These are phyloP conservation scores for Kwoniella botswanensis DNA, from an alignment of 768 basidiomycete species.

Conservation along the genomic window DNA sequence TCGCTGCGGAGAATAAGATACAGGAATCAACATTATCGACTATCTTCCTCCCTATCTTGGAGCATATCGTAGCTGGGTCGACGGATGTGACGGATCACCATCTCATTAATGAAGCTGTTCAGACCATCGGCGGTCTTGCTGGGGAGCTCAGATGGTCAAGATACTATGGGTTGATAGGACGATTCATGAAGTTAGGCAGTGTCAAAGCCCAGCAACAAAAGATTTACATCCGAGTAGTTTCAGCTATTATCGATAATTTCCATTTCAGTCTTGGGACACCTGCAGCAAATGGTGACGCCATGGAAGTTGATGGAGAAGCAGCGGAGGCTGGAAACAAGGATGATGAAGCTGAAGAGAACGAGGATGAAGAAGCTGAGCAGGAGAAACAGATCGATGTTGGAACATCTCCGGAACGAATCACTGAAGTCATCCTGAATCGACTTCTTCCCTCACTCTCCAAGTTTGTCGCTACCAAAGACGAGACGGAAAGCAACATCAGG, in stretches of 20 bases:
- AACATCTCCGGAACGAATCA: conserved; percentile 60
- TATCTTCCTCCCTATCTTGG: conserved; percentile 83
- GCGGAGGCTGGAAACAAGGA: conserved; percentile 52
- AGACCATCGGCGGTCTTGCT: conserved; percentile 76
- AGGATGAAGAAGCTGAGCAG: conserved; percentile 24
- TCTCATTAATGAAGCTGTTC: conserved; percentile 86
- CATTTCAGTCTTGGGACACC: conserved; percentile 67
- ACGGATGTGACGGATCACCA: conserved; percentile 71
- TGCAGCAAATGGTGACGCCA: conserved; percentile 64
- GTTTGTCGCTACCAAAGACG: conserved; percentile 82
- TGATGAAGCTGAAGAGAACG: conserved; percentile 39
- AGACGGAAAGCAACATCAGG: conserved; percentile 80
- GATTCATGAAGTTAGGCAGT: conserved; percentile 70
- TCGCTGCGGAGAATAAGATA: conserved; percentile 70
- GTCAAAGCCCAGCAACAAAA: conserved; percentile 73
- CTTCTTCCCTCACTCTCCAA: conserved; percentile 79
- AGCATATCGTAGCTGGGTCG: conserved; percentile 74
- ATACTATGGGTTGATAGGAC: conserved; percentile 78
- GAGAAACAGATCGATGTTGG: conserved; percentile 19
- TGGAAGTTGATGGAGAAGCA: conserved; percentile 20
- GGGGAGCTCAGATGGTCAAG: conserved; percentile 78
- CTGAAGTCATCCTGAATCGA: conserved; percentile 74
- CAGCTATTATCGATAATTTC: conserved; percentile 85
- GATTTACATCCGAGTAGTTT: conserved; percentile 80
- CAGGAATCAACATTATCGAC: conserved; percentile 74